Conservation (phyloP, 2,329 filamentous ascomycete genomes). For the Xenosphaeropsis pyriputrescens region DNA sequence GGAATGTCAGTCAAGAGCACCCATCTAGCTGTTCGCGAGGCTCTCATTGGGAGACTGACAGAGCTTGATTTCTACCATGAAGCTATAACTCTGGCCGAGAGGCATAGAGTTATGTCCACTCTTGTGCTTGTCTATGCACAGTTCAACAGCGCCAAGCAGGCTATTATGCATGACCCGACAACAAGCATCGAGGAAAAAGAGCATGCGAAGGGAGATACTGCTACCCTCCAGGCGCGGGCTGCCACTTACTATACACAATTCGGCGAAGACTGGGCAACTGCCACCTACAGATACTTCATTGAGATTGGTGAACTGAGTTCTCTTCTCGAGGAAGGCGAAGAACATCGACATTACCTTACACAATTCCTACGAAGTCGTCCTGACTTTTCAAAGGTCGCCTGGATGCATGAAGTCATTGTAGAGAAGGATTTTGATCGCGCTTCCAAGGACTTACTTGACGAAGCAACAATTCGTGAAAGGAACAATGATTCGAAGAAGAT, state of each 20-base stretch:
- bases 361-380: slow-evolving; percentile 61
- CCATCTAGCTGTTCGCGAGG: slow-evolving; percentile 26
- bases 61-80: slow-evolving; percentile 37
- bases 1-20: slow-evolving; percentile 28
- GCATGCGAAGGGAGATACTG: slow-evolving; percentile 1
- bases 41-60: slow-evolving; percentile 28
- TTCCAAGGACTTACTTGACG: slow-evolving; percentile 51
- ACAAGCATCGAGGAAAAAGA: not conserved
- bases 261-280: slow-evolving; percentile 39
- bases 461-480: slow-evolving; percentile 58
- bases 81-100: slow-evolving; percentile 46
- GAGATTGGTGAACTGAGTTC: slow-evolving; percentile 47
- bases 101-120: slow-evolving; percentile 45
- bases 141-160: slow-evolving; percentile 8
- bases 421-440: slow-evolving; percentile 66
- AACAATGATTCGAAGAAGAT: slow-evolving; percentile 90
- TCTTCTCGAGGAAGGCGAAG: slow-evolving; percentile 57
- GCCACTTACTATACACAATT: slow-evolving; percentile 31
- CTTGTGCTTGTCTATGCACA: slow-evolving; percentile 31
- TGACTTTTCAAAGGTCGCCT: slow-evolving; percentile 64
- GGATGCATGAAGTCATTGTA: slow-evolving; percentile 83
- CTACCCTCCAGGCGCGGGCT: slow-evolving; percentile 13
- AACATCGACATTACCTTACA: slow-evolving; percentile 58
- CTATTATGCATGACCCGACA: not conserved
- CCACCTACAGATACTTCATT: slow-evolving; percentile 70